phyloP scores from a whole-genome alignment of 148 eudicot species.

The Camellia sinensis region DNA sequence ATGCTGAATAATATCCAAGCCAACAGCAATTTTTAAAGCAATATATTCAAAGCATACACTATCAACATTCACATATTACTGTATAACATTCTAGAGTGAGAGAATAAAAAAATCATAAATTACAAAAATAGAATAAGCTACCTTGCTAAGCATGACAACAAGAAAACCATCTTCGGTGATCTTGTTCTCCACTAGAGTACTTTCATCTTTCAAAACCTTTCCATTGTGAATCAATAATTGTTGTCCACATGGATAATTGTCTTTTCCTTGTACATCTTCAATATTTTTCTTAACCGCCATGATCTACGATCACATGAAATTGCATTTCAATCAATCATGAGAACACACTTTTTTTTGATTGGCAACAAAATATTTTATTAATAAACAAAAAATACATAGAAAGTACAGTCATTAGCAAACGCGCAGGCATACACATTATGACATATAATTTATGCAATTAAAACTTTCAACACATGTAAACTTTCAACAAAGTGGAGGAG shows the following conservation, averaged over 20 bases:
- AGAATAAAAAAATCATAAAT: not conserved
- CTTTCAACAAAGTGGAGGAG: not conserved
- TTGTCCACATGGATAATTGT: slow-evolving; percentile 96
- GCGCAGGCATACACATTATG: not conserved
- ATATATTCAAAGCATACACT: not conserved
- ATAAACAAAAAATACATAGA: too few relatives aligned
- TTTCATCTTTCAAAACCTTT: slow-evolving; percentile 95
- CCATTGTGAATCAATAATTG: slow-evolving; percentile 93
- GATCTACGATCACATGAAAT: slow-evolving; percentile 39
- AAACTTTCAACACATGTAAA: not conserved
- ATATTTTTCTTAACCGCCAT: slow-evolving; percentile 95
- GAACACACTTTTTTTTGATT: too few relatives aligned
- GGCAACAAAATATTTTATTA: too few relatives aligned
- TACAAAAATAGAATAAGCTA: slow-evolving; percentile 15
- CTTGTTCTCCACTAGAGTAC: slow-evolving; percentile 81
- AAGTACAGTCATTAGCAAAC: not conserved
- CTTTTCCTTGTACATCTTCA: slow-evolving; percentile 95
- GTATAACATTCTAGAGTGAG: not conserved
- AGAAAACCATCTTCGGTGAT: slow-evolving; percentile 96
- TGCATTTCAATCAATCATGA: slow-evolving; percentile 7
- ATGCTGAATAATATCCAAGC: not conserved
- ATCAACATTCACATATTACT: not conserved
- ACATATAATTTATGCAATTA: not conserved
- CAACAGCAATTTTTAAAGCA: not conserved
- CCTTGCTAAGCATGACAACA: slow-evolving; percentile 99